Conservation (phyloP, 2,329 filamentous ascomycete genomes). For the Oidium heveae region DNA sequence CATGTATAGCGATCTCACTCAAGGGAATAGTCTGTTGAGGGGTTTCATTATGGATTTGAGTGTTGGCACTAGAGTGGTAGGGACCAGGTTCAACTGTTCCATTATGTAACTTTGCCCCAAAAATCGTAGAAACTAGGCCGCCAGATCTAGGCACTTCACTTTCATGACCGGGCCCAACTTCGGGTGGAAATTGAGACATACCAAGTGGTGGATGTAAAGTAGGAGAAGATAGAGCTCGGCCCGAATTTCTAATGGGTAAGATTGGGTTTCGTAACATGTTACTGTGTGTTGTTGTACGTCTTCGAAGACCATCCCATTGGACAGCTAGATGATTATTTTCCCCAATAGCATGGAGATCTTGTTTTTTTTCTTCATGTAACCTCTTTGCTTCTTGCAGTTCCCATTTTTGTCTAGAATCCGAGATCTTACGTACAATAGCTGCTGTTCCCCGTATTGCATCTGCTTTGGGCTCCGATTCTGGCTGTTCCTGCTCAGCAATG, state of each 20-base stretch:
- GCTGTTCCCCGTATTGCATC: slow-evolving; percentile 84
- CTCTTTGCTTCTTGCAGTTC: slow-evolving; percentile 58
- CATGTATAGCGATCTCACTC: slow-evolving; percentile 30
- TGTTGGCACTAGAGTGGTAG: slow-evolving; percentile 11
- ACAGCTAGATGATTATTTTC: slow-evolving; percentile 38
- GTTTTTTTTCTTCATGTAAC: slow-evolving; percentile 51
- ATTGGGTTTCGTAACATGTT: slow-evolving; percentile 13
- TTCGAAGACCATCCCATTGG: slow-evolving; percentile 78
- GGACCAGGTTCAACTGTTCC: slow-evolving; percentile 14
- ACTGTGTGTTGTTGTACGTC: slow-evolving; percentile 29
- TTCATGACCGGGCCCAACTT: slow-evolving; percentile 33
- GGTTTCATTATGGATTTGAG: slow-evolving; percentile 23
- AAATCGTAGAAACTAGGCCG: slow-evolving; percentile 26
- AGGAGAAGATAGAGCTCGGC: slow-evolving; percentile 11
- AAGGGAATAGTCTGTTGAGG: slow-evolving; percentile 29
- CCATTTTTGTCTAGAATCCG: slow-evolving; percentile 46
- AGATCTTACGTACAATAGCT: slow-evolving; percentile 66
- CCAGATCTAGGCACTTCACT: slow-evolving; percentile 23
- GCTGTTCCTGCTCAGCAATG: slow-evolving; percentile 81
- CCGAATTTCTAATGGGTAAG: slow-evolving; percentile 11
- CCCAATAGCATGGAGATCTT: slow-evolving; percentile 48
- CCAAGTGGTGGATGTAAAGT: slow-evolving; percentile 49
- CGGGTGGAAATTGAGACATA: slow-evolving; percentile 60
- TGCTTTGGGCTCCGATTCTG: slow-evolving; percentile 88
- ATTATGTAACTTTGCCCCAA: slow-evolving; percentile 27